Conservation (phyloP, 116 monocot species). For the Iris pallida region DNA sequence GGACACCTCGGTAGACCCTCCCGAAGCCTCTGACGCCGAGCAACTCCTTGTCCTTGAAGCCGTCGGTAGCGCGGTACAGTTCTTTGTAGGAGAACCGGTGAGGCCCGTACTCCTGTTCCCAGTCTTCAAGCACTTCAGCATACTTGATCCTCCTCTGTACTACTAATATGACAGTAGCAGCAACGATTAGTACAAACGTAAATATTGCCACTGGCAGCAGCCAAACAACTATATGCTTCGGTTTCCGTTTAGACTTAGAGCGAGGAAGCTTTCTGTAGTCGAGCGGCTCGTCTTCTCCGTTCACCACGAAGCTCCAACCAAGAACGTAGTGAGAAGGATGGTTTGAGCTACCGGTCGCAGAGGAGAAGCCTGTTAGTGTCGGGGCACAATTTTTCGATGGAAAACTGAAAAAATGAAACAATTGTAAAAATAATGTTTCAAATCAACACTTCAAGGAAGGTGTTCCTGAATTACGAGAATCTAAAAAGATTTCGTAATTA, state of each 20-base stretch:
- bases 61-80: neutral
- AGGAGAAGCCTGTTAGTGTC: too few species aligned
- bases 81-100: constrained; percentile 1
- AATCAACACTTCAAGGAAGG: too few species aligned
- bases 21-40: constrained; percentile 7
- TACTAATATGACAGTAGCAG: neutral
- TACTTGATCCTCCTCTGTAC: neutral
- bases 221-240: neutral
- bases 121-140: neutral
- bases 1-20: constrained; percentile 1
- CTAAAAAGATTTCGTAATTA: too few species aligned
- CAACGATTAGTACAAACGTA: neutral
- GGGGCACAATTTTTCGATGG: too few species aligned
- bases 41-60: neutral
- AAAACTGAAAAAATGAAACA: too few species aligned
- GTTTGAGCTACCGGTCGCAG: neutral
- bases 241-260: too few species aligned
- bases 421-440: too few species aligned
- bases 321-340: constrained; percentile 5
- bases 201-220: neutral
- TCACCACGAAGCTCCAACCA: constrained; percentile 13
- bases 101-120: constrained; percentile 3
- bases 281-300: neutral
- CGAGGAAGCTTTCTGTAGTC: neutral
- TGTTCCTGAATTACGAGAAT: too few species aligned